phyloP scores from a whole-genome alignment of 2,329 filamentous ascomycete species.

The Setomelanomma holmii region DNA sequence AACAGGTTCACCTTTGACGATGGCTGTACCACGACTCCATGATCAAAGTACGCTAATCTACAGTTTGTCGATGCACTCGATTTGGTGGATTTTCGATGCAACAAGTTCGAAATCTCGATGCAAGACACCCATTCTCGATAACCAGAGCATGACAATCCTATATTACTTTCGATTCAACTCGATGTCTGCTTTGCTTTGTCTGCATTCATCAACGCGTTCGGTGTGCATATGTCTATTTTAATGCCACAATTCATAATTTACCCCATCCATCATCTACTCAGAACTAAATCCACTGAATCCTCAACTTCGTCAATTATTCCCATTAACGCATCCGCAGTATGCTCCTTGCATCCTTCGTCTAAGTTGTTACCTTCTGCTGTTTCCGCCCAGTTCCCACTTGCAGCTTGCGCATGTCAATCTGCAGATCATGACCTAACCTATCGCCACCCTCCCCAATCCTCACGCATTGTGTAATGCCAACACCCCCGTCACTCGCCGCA shows the following conservation, averaged over 20 bases:
- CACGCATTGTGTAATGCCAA: not conserved
- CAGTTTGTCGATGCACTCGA: no score
- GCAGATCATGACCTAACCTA: slow-evolving; percentile 7
- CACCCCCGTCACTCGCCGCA: not conserved
- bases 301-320: not conserved
- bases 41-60: no score
- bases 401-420: not conserved
- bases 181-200: not conserved
- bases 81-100: no score
- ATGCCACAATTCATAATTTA: not conserved
- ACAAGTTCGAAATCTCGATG: not conserved
- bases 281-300: not conserved
- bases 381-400: not conserved
- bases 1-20: no score
- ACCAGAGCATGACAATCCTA: not conserved
- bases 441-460: not conserved
- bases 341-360: not conserved
- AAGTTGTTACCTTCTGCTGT: not conserved
- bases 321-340: not conserved
- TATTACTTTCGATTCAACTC: not conserved
- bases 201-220: no score
- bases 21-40: not conserved
- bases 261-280: not conserved
- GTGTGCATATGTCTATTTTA: no score
- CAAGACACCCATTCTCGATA: not conserved